These are phyloP conservation scores for Cercospora sp. DNA, from an alignment of 2,329 filamentous ascomycete genomes.

Conservation along the genomic window DNA sequence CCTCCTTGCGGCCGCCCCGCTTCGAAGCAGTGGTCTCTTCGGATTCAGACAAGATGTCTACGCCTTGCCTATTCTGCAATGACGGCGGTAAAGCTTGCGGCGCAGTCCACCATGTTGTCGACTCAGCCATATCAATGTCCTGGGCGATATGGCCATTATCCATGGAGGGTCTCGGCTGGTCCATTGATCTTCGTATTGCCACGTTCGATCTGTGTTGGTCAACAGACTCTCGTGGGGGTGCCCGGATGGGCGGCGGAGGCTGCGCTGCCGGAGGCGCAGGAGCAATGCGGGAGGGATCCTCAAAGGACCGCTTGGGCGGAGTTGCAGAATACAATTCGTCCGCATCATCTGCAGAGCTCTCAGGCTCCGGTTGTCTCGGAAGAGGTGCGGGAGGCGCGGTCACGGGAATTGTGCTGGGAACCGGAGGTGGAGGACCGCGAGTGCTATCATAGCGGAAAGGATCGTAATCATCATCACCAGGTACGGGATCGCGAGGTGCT, in stretches of 20 bases:
- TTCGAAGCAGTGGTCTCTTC: conserved; percentile 73
- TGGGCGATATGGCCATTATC: conserved; percentile 81
- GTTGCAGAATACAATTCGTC: conserved; percentile 52
- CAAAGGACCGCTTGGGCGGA: conserved; percentile 40
- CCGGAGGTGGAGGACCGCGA: conserved; percentile 31
- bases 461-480: conserved; percentile 65
- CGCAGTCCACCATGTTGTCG: conserved; percentile 84
- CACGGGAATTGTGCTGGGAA: conserved; percentile 32
- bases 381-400: conserved; percentile 39
- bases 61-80: conserved; percentile 73
- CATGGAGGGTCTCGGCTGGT: conserved; percentile 69
- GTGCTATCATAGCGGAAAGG: conserved; percentile 55
- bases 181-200: conserved; percentile 65
- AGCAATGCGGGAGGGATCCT: conserved; percentile 42
- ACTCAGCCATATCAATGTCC: conserved; percentile 75
- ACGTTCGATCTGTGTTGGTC: conserved; percentile 60
- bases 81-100: conserved; percentile 75
- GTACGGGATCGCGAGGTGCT: conserved; percentile 43
- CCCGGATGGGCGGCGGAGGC: conserved; percentile 38
- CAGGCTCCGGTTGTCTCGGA: conserved; percentile 35
- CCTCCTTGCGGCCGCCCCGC: conserved; percentile 66
- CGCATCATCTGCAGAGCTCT: conserved; percentile 47
- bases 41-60: conserved; percentile 76
- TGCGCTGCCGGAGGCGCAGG: conserved; percentile 48
- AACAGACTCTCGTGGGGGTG: conserved; percentile 51